Conservation (phyloP, 495 filamentous ascomycete genomes). For the Tuber magnatum region DNA sequence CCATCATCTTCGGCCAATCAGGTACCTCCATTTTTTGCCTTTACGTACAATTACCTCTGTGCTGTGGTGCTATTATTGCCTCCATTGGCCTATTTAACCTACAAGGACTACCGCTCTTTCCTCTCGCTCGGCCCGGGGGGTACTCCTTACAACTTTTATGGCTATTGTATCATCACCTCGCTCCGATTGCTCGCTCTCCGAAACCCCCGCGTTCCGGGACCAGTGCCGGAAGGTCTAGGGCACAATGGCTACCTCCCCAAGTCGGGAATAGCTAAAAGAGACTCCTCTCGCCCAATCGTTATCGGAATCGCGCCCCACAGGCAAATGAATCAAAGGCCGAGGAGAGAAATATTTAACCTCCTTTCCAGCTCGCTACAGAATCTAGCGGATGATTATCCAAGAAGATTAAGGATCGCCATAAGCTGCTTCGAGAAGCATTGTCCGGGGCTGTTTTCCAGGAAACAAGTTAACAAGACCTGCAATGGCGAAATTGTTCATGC, state of each 20-base stretch:
- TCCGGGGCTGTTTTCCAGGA: conserved; percentile 59
- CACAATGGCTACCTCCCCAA: conserved; percentile 46
- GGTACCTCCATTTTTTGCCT: conserved; percentile 24
- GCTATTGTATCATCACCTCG: conserved; percentile 63
- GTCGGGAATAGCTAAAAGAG: conserved; percentile 51
- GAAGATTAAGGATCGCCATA: conserved; percentile 53
- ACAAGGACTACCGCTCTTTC: conserved; percentile 70
- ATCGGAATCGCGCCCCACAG: conserved; percentile 73
- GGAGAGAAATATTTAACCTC: conserved; percentile 47
- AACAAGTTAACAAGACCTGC: conserved; percentile 56
- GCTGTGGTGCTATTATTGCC: conserved; percentile 25
- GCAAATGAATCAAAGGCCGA: conserved; percentile 61
- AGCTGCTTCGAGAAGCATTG: conserved; percentile 77
- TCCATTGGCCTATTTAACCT: conserved; percentile 50
- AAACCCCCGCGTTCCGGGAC: conserved; percentile 48
- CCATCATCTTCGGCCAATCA: conserved; percentile 18
- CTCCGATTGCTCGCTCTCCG: conserved; percentile 54
- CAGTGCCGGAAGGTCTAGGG: conserved; percentile 37
- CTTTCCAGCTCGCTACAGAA: conserved; percentile 49
- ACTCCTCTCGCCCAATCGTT: conserved; percentile 56
- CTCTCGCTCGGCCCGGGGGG: conserved; percentile 72
- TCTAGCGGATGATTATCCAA: conserved; percentile 47
- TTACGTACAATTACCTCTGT: conserved; percentile 22
- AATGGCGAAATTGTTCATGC: conserved; percentile 75
- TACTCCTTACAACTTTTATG: conserved; percentile 63